A percentile compares a stretch with the other conserved stretches of the same genome.
Evolutionary conservation across 176 grass and related monocot genomes (phyloP).

Genomic region (Lolium multiflorum): DNA sequence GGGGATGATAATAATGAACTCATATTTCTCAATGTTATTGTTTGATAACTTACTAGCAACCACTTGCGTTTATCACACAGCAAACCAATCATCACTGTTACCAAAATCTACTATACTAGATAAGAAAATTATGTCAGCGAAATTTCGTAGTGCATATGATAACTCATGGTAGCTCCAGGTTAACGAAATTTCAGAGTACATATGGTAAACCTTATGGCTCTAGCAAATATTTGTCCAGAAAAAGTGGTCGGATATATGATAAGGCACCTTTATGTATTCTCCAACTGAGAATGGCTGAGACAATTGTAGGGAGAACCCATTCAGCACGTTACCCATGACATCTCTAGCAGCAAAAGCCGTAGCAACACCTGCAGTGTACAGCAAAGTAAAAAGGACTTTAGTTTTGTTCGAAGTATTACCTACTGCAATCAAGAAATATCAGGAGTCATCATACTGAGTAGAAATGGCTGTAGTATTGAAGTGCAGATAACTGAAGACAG

Average conservation of each 20-base stretch:
- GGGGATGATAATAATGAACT: not conserved
- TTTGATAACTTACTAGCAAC: slow-evolving; percentile 16
- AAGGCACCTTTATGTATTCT: slow-evolving; percentile 90
- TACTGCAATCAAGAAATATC: slow-evolving; percentile 13
- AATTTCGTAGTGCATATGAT: not conserved
- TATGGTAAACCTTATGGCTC: not conserved
- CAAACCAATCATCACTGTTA: slow-evolving; percentile 1
- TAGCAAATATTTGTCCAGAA: slow-evolving; percentile 10
- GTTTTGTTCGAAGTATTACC: slow-evolving; percentile 24
- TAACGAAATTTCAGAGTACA: not conserved
- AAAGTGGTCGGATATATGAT: slow-evolving; percentile 5
- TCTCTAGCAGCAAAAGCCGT: slow-evolving; percentile 99
- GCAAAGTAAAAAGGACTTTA: slow-evolving; percentile 15
- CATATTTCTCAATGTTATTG: not conserved
- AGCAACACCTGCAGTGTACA: slow-evolving; percentile 74
- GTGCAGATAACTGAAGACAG: slow-evolving; percentile 17
- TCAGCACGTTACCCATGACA: slow-evolving; percentile 94
- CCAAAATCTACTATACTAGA: slow-evolving; percentile 30
- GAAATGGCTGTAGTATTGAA: slow-evolving; percentile 16
- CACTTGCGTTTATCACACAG: not conserved
- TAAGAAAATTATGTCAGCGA: not conserved
- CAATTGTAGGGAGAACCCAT: slow-evolving; percentile 91
- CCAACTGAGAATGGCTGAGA: slow-evolving; percentile 80
- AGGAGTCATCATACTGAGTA: not conserved
- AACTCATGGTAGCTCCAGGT: not conserved